Evolutionary conservation across 768 basidiomycete species (phyloP).

Genomic region (Lactifluus volemus): DNA sequence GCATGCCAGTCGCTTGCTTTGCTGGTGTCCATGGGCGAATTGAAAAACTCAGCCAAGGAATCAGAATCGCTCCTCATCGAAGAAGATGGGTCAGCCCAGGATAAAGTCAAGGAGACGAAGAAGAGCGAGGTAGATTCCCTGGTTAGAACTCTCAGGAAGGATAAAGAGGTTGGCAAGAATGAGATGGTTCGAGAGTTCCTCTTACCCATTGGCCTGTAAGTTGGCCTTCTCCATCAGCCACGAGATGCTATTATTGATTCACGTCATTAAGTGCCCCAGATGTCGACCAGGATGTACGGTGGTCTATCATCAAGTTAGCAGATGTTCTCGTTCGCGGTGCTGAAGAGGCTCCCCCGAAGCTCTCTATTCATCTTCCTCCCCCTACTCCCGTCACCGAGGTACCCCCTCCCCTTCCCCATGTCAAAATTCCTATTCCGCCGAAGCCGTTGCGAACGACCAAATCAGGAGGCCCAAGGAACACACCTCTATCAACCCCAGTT

Average conservation of each 20-base stretch:
- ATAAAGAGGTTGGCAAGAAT: constrained; percentile 76
- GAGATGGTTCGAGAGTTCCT: constrained; percentile 70
- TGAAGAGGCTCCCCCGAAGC: constrained; percentile 78
- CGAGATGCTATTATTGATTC: neutral
- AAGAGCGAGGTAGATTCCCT: constrained; percentile 77
- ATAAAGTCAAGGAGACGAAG: constrained; percentile 60
- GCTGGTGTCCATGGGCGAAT: constrained; percentile 82
- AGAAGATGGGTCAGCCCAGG: constrained; percentile 69
- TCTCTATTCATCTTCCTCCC: constrained; percentile 67
- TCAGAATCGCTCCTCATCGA: constrained; percentile 73
- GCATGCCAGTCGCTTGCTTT: constrained; percentile 83
- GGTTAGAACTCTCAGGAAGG: constrained; percentile 83
- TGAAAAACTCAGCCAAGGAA: constrained; percentile 69
- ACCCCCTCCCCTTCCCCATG: constrained; percentile 45
- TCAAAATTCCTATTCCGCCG: constrained; percentile 42
- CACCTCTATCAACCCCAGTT: constrained; percentile 24
- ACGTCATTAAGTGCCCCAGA: constrained; percentile 48
- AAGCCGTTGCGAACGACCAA: constrained; percentile 28
- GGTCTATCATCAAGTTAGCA: constrained; percentile 85
- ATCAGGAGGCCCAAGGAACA: constrained; percentile 28
- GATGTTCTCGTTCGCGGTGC: constrained; percentile 79
- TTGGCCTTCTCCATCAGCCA: constrained; percentile 3
- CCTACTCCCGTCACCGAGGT: constrained; percentile 62
- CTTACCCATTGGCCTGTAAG: constrained; percentile 76
- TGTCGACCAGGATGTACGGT: constrained; percentile 81